A percentile compares a stretch with the other conserved stretches of the same genome.
Conservation (phyloP, 148 eudicot species). For the Dianthus caryophyllus region DNA sequence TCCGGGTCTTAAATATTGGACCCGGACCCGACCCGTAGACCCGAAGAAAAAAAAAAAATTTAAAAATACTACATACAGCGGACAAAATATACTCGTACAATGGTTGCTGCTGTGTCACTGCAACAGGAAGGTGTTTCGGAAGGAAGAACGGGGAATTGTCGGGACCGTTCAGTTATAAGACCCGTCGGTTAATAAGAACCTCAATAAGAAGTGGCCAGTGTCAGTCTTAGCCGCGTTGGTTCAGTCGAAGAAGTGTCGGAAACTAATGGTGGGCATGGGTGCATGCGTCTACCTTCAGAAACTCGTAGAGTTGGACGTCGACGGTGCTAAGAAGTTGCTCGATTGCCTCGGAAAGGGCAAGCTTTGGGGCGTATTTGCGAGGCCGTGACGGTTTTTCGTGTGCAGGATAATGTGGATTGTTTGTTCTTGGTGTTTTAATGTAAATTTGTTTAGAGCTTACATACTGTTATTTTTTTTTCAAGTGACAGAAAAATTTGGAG, state of each 20-base stretch:
- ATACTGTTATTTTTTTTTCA: conserved; percentile 28
- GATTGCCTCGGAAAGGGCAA: conserved; percentile 59
- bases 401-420: neutral
- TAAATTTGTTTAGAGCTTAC: conserved; percentile 14
- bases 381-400: conserved; percentile 29
- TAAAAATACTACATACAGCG: no score
- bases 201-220: conserved; percentile 65
- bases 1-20: no score
- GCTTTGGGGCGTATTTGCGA: conserved; percentile 80
- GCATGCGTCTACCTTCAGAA: conserved; percentile 59
- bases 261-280: conserved; percentile 62
- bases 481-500: conserved; percentile 32
- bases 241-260: conserved; percentile 63
- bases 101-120: conserved; percentile 42
- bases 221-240: conserved; percentile 39
- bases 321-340: conserved; percentile 72
- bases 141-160: conserved; percentile 70
- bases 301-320: conserved; percentile 64
- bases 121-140: conserved; percentile 53
- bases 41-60: no score
- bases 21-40: no score
- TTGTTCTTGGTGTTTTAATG: conserved; percentile 21
- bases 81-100: no score
- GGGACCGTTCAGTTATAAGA: conserved; percentile 60
- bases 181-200: conserved; percentile 35